phyloP scores from a whole-genome alignment of 177 flowering plant genomes.

The Tripterygium wilfordii region DNA sequence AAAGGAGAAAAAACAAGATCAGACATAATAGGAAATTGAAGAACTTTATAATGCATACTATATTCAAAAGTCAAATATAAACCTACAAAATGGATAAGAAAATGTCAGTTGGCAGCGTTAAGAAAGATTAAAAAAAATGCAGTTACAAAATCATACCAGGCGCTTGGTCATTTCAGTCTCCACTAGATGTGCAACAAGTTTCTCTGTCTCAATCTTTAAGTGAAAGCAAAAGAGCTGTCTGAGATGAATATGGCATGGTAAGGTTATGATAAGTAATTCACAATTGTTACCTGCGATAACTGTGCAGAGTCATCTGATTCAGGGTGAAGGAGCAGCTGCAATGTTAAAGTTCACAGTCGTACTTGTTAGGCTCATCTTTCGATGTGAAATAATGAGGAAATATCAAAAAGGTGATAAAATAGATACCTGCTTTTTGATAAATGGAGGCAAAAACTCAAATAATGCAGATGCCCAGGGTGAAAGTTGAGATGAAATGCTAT shows the following conservation, averaged over 20 bases:
- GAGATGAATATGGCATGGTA: neutral
- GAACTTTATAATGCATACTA: no score
- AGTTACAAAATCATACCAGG: conserved; percentile 40
- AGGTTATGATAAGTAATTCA: conserved; percentile 5
- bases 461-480: conserved; percentile 99
- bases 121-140: neutral
- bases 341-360: conserved; percentile 12
- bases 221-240: conserved; percentile 4
- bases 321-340: conserved; percentile 84
- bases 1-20: no score
- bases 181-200: conserved; percentile 93
- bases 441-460: conserved; percentile 87
- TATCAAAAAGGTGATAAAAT: neutral
- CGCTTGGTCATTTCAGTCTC: conserved; percentile 88
- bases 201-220: conserved; percentile 93
- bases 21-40: no score
- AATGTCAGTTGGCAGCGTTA: neutral
- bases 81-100: no score
- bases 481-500: conserved; percentile 76
- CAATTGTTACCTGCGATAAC: conserved; percentile 71
- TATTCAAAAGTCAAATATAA: no score
- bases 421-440: conserved; percentile 83
- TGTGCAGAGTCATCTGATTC: conserved; percentile 99
- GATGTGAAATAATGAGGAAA: neutral
- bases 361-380: neutral